Base-by-base conservation (phyloP, 768 basidiomycete species). In the Rhizopogon rudus region DNA sequence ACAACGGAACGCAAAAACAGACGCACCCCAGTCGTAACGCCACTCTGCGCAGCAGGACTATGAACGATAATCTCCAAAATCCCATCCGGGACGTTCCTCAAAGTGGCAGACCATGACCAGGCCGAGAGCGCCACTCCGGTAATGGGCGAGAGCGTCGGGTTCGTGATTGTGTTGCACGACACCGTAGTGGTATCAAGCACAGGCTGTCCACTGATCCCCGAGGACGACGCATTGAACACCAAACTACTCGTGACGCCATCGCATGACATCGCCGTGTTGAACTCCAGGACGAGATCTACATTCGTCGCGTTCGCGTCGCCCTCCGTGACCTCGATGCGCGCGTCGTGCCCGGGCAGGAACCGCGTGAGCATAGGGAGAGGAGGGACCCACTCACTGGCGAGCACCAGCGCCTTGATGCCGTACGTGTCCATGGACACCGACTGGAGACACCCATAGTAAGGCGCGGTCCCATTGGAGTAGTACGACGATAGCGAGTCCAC, bases 281-380 rank as follows among this genome's bases (percentile, higher is more conserved):
- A 97, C 72, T 96, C 88, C 58, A 97, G 76, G 0, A 77, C 65
- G 53, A 97, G 81, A 58, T 86, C 73, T 51, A 91, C 68, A 2
- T 70, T 72, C 7, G 81, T 82, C 1, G 80, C 81, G 28, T 82
- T 83, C 53, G 81, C 72, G 25, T 78, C 67, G 1, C 63, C 66
- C 8, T 61, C 7, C 1, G 40, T 52, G 17, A 77, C 78, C 16
- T 69, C 67, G 40, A 92, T 72, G 42, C 94, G 87, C 42, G 83
- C 77, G 63, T 97, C 94, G 67, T 97, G 94, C 1, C 94, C 93
- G 0, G 94, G 94, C 2, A 70, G 66, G 70, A 96, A 96, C 52
- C 81, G 81, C 16, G 91, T 91, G 54, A 97, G 68, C 53, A 82
- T 80, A 14, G 93, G 90, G 5, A 75, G 80, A 51, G 88, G 84